Conservation (phyloP, 441 rosid species). For the Kokia cookei region DNA sequence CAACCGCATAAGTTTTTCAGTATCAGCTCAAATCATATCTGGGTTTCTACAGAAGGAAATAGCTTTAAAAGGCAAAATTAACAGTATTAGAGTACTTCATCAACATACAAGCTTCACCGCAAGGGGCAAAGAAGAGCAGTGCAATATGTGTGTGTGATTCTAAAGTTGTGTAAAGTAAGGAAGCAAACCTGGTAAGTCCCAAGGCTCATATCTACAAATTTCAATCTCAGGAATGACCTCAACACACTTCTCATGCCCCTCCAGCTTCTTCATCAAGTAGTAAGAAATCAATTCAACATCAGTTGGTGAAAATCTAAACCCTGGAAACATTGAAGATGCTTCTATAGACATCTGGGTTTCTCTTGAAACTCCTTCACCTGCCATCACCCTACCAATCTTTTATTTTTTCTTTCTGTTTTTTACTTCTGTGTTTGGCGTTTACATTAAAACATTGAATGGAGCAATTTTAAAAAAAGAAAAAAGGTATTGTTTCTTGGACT, state of each 20-base stretch:
- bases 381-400: background rate
- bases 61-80: background rate
- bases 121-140: background rate
- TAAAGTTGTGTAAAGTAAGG: background rate
- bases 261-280: conserved; percentile 68
- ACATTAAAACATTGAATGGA: too few species aligned
- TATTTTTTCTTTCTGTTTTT: background rate
- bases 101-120: background rate
- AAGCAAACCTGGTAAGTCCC: conserved; percentile 75
- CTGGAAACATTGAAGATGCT: conserved; percentile 69
- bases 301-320: conserved; percentile 77
- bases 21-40: background rate
- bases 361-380: conserved; percentile 18
- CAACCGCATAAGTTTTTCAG: background rate
- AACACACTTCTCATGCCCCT: conserved; percentile 54
- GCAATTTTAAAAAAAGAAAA: too few species aligned
- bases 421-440: too few species aligned
- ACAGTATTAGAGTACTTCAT: background rate
- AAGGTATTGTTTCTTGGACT: too few species aligned
- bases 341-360: conserved; percentile 51
- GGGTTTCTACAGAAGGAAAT: background rate
- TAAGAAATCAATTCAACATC: conserved; percentile 71
- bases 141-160: too few species aligned
- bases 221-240: conserved; percentile 67
- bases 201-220: conserved; percentile 65